Conservation (phyloP, 768 basidiomycete genomes). For the Mycena floridula region DNA sequence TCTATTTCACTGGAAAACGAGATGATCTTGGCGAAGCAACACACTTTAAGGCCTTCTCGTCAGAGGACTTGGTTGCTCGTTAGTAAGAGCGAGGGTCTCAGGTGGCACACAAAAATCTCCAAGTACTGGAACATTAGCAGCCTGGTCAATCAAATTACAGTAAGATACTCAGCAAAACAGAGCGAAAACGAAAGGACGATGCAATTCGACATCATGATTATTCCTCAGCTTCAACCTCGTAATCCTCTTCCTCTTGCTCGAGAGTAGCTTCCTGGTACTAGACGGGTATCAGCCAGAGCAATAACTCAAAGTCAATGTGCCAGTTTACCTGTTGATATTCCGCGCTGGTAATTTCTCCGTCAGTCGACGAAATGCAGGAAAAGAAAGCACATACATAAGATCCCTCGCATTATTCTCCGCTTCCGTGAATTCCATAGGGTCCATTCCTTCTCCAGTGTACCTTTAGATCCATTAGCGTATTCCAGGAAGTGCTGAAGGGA, state of each 20-base stretch:
- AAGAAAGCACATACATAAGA: constrained; percentile 57
- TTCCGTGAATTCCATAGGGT: constrained; percentile 81
- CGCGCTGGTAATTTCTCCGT: constrained; percentile 36
- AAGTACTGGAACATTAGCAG: no score
- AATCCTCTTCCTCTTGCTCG: constrained; percentile 40
- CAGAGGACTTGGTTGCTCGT: no score
- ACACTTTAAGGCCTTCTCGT: no score
- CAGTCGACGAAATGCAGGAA: not conserved
- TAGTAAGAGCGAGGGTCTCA: no score
- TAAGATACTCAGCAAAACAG: no score
- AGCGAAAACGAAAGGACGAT: not conserved
- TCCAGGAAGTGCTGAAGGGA: no score
- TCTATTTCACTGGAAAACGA: no score
- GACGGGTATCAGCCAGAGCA: constrained; percentile 1
- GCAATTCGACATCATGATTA: constrained; percentile 11
- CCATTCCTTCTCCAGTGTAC: constrained; percentile 91
- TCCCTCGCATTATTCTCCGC: constrained; percentile 81
- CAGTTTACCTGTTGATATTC: constrained; percentile 82
- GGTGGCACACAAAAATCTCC: no score
- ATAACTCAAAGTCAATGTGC: not conserved
- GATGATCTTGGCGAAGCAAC: no score
- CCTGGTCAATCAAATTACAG: no score
- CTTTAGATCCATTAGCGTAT: no score
- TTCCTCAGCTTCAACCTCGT: constrained; percentile 27
- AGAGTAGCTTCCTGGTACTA: constrained; percentile 58